Conservation (phyloP, 805 yeast genomes). For the Clavispora phyllophila region DNA sequence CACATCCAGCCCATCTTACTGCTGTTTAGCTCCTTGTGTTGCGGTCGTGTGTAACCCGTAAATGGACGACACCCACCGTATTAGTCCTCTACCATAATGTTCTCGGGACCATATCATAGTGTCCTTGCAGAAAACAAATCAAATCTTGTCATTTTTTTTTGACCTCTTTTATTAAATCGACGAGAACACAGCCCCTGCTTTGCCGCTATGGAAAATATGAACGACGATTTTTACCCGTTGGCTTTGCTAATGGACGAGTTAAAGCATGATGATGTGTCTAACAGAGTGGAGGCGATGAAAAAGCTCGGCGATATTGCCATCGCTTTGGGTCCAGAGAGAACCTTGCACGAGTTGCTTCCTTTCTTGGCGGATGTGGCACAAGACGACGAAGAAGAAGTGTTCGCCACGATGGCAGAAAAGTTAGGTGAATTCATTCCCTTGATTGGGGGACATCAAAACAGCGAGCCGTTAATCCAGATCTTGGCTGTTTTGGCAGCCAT, state of each 20-base stretch:
- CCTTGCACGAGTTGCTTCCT: constrained; percentile 84
- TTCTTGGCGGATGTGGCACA: constrained; percentile 85
- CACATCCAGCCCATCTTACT: neutral
- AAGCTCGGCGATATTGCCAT: constrained; percentile 89
- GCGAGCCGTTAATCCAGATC: constrained; percentile 51
- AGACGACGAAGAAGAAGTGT: constrained; percentile 98
- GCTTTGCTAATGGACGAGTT: constrained; percentile 96
- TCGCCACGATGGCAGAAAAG: constrained; percentile 88
- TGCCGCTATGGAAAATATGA: constrained; percentile 29
- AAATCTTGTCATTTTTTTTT: neutral
- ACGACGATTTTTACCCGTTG: constrained; percentile 80
- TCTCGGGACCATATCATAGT: neutral
- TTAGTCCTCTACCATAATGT: neutral
- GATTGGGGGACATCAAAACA: constrained; percentile 70
- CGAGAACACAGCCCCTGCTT: neutral
- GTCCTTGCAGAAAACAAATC: neutral
- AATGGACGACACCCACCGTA: constrained; percentile 6
- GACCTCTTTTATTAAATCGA: neutral
- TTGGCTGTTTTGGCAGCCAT: constrained; percentile 82
- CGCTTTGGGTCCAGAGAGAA: constrained; percentile 91
- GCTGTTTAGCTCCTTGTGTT: neutral
- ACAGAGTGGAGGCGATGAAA: constrained; percentile 92
- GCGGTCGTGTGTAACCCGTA: constrained; percentile 10
- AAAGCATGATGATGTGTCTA: constrained; percentile 92
- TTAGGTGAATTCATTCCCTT: constrained; percentile 82